Evolutionary conservation across 2,329 filamentous ascomycete genomes (phyloP), one percentile per base, ranked within the genome.

Genomic region (Penicillium crustosum): DNA sequence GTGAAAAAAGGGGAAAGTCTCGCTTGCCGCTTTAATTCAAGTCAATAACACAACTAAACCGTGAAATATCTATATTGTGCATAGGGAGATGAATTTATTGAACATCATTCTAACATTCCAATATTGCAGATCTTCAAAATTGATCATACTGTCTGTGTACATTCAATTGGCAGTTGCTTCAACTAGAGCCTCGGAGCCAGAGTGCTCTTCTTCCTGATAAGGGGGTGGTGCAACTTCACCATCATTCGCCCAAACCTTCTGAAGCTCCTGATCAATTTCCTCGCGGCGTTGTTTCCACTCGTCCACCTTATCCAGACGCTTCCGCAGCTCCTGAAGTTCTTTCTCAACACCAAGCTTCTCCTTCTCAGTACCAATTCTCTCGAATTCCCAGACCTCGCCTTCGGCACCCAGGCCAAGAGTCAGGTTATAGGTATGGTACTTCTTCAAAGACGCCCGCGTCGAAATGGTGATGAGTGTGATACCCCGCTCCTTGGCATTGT

Each of bases 381-480:
- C 90, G 73, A 96, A 90, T 64, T 93, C 89, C 91, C 94, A 97
- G 68, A 89, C 89, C 54, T 90, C 88, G n/a, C 89, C 91, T 50
- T 86, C 83, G 17, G 90, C 86, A 51, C 93, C 93, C 58, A 89
- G 78, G 29, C 93, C 93, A 5, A 99, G 85, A 3, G 88, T 88
- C 10, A 99, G 86, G 66, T 95, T 96, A 76, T 87, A 97, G 0
- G 88, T 93, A 77, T 99, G 94, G 71, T 97, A 97, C 70, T 93
- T 93, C 76, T 97, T 97, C 57, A 99, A 83, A 23, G 91, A 96
- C 15, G 91, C 93, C 43, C 94, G 89, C 0, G 94, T 99, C 1
- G 92, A 96, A 59, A 99, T 93, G 0, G 94, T 99, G 67, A 99
- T 94, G 4, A 99, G 80, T 1, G 94, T 99, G 66, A 97, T 97